Evolutionary conservation across 306 rosid genomes (phyloP).

Genomic region (Pyrus pyrifolia): DNA sequence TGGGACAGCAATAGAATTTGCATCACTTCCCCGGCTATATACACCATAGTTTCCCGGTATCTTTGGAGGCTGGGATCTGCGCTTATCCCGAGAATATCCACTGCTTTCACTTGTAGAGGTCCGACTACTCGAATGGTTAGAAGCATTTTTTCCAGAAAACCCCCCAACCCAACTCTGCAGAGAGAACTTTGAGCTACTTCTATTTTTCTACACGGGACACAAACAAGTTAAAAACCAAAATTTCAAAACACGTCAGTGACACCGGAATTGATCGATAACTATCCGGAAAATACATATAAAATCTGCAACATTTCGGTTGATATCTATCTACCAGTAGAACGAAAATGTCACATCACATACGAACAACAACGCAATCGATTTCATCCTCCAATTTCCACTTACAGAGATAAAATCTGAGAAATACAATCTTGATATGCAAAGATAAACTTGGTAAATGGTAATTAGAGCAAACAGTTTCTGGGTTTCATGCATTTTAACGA

Average conservation of each 20-base stretch:
- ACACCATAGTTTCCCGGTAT: slow-evolving; percentile 32
- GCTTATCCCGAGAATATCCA: slow-evolving; percentile 32
- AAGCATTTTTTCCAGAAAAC: slow-evolving; percentile 48
- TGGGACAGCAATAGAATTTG: slow-evolving; percentile 29
- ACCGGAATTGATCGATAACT: background rate
- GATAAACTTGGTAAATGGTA: background rate
- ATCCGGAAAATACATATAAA: background rate
- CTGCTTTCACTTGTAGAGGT: slow-evolving; percentile 26
- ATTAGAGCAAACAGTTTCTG: background rate
- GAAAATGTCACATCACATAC: background rate
- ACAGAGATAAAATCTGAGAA: too few species aligned
- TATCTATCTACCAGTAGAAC: background rate
- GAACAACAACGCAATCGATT: background rate
- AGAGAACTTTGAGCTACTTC: slow-evolving; percentile 76
- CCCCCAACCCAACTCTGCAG: slow-evolving; percentile 88
- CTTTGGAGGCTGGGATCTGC: slow-evolving; percentile 40
- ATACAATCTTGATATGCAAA: background rate
- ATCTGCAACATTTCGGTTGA: background rate
- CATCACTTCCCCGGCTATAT: slow-evolving; percentile 27
- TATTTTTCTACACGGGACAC: slow-evolving; percentile 60
- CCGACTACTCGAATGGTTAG: slow-evolving; percentile 33
- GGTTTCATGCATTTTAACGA: background rate
- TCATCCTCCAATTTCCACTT: background rate
- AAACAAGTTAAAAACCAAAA: slow-evolving; percentile 3
- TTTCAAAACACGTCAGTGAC: background rate